Percentiles rank a stretch among this genome's conserved stretches.
Conservation (phyloP, 129 eudicot genomes). For the Flaveria ramosissima region DNA sequence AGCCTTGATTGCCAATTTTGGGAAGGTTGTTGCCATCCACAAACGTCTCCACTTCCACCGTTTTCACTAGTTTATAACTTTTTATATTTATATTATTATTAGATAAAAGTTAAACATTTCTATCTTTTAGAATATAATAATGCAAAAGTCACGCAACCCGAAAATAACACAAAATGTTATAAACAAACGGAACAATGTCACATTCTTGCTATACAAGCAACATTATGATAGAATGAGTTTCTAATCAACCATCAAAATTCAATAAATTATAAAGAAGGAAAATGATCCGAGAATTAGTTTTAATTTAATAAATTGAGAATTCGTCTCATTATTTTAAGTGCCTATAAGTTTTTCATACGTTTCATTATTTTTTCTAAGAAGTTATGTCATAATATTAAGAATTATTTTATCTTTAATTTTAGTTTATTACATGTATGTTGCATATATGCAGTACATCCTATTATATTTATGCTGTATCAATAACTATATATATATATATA, state of each 20-base stretch:
- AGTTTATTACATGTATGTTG: too few species aligned
- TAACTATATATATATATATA: too few species aligned
- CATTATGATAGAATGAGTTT: neutral
- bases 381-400: too few species aligned
- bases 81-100: neutral
- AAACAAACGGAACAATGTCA: neutral
- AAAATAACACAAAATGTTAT: neutral
- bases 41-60: constrained; percentile 20
- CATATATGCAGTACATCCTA: too few species aligned
- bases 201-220: constrained; percentile 10
- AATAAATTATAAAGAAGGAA: neutral
- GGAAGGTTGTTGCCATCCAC: constrained; percentile 36
- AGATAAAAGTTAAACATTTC: neutral
- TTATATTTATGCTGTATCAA: too few species aligned
- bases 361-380: too few species aligned
- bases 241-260: neutral
- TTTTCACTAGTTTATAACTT: neutral
- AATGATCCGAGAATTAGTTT: too few species aligned
- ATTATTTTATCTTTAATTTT: too few species aligned
- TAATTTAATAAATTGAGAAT: too few species aligned
- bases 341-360: too few species aligned
- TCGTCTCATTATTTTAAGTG: too few species aligned
- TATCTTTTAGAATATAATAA: neutral
- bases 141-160: neutral
- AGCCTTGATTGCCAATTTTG: constrained; percentile 14